These are phyloP conservation scores for Ambrosiella cleistominuta DNA, from an alignment of 2,329 filamentous ascomycete species.

Conservation along the genomic window DNA sequence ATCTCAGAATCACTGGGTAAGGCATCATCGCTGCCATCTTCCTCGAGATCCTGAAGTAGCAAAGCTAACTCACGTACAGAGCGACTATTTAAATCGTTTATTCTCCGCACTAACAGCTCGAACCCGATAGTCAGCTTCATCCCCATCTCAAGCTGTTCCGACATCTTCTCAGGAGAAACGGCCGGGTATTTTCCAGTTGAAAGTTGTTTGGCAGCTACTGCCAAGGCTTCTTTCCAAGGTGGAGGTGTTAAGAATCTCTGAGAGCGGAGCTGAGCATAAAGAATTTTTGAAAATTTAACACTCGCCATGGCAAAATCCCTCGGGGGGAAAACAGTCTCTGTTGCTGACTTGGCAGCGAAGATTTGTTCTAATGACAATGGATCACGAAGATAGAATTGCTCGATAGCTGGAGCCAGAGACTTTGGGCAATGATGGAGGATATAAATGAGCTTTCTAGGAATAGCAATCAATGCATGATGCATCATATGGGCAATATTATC, in stretches of 20 bases:
- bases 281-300: slow-evolving; percentile 67
- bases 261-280: slow-evolving; percentile 78
- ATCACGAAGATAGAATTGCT: slow-evolving; percentile 85
- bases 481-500: slow-evolving; percentile 52
- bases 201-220: slow-evolving; percentile 6
- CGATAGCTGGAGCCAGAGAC: slow-evolving; percentile 65
- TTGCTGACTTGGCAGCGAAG: slow-evolving; percentile 24
- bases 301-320: slow-evolving; percentile 64
- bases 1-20: slow-evolving; percentile 66
- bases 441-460: slow-evolving; percentile 69
- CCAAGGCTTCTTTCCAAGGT: slow-evolving; percentile 24
- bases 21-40: slow-evolving; percentile 47
- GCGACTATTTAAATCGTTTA: slow-evolving; percentile 49
- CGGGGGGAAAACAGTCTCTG: slow-evolving; percentile 48
- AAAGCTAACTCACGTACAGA: slow-evolving; percentile 59
- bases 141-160: slow-evolving; percentile 44
- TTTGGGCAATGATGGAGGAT: slow-evolving; percentile 59
- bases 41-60: slow-evolving; percentile 55
- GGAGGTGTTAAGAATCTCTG: slow-evolving; percentile 59
- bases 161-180: slow-evolving; percentile 13
- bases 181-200: neutral
- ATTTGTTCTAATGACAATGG: slow-evolving; percentile 56
- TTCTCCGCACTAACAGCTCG: slow-evolving; percentile 63
- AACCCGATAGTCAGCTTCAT: slow-evolving; percentile 86
- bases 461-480: slow-evolving; percentile 55